Evolutionary conservation across 164 flowering plant genomes (phyloP).

Genomic region (Brasenia schreberi): DNA sequence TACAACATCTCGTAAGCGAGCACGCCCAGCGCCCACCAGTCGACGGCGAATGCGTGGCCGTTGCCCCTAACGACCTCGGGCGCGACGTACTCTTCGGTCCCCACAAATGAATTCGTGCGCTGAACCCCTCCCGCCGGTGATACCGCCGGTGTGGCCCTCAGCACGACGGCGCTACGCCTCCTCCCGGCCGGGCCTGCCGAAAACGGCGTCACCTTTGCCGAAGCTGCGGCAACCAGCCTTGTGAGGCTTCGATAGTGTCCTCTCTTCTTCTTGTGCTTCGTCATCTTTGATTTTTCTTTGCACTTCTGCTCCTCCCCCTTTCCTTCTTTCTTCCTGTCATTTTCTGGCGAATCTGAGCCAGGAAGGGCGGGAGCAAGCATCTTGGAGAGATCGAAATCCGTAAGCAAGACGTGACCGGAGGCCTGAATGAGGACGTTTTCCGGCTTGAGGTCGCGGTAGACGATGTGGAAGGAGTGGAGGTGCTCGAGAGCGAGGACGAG

Average conservation of each 20-base stretch:
- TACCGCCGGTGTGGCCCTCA: background rate
- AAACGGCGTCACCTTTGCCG: background rate
- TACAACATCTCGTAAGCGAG: constrained; percentile 80
- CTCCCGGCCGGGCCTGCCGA: background rate
- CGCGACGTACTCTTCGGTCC: constrained; percentile 88
- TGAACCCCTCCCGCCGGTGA: constrained; percentile 2
- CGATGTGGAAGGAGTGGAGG: constrained; percentile 53
- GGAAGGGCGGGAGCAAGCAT: background rate
- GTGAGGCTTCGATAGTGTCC: background rate
- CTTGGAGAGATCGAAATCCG: constrained; percentile 70
- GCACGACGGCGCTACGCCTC: constrained; percentile 8
- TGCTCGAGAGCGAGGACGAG: constrained; percentile 61
- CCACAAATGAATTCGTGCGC: constrained; percentile 31
- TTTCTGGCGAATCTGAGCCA: background rate
- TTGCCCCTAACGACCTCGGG: constrained; percentile 82
- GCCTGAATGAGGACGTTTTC: constrained; percentile 60
- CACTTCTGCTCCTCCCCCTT: background rate
- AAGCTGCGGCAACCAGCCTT: background rate
- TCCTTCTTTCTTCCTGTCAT: background rate
- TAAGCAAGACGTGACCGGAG: constrained; percentile 66
- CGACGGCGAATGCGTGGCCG: constrained; percentile 90
- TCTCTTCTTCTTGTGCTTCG: background rate
- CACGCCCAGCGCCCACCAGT: constrained; percentile 95
- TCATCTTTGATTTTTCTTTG: background rate
- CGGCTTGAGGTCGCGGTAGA: constrained; percentile 75